Percentiles rank a stretch among this genome's conserved stretches.
These are phyloP conservation scores for Fusarium graminum DNA, from an alignment of 2,329 filamentous ascomycete species.

Conservation along the genomic window DNA sequence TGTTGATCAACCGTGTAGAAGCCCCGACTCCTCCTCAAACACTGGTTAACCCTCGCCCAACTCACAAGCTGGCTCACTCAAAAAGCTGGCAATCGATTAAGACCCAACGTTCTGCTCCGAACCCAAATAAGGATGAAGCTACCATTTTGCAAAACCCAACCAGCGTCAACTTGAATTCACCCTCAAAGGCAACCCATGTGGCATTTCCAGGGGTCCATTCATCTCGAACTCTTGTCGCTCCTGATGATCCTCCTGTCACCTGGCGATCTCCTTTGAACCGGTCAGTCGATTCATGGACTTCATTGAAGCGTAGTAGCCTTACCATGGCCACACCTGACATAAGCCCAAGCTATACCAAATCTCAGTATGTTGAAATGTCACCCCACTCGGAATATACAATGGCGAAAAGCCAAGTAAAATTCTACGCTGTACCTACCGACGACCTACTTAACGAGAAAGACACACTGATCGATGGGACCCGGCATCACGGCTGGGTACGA, in stretches of 20 bases:
- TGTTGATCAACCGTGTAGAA: conserved; percentile 7
- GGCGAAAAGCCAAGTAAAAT: background rate
- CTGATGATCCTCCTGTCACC: conserved; percentile 26
- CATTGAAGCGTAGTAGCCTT: conserved; percentile 28
- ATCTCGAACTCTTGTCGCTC: conserved; percentile 9
- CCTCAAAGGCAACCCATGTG: conserved; percentile 1
- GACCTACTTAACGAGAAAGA: background rate
- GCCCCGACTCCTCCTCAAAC: background rate
- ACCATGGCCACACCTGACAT: conserved; percentile 13
- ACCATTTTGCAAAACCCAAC: background rate
- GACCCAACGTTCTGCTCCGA: conserved; percentile 3
- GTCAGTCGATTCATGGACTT: conserved; percentile 29
- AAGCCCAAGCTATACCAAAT: conserved; percentile 38
- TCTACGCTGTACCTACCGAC: background rate
- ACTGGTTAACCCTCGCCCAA: conserved; percentile 2
- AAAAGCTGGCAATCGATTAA: conserved; percentile 33
- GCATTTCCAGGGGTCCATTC: conserved; percentile 8
- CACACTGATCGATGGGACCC: background rate
- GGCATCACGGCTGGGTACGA: conserved; percentile 34
- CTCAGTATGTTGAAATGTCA: conserved; percentile 28
- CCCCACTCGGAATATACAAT: background rate
- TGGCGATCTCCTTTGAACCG: conserved; percentile 29
- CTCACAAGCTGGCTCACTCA: conserved; percentile 22
- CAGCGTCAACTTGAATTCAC: background rate
- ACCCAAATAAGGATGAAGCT: background rate